These are phyloP conservation scores for Aspergillus persii DNA, from an alignment of 2,329 filamentous ascomycete genomes.

Conservation along the genomic window DNA sequence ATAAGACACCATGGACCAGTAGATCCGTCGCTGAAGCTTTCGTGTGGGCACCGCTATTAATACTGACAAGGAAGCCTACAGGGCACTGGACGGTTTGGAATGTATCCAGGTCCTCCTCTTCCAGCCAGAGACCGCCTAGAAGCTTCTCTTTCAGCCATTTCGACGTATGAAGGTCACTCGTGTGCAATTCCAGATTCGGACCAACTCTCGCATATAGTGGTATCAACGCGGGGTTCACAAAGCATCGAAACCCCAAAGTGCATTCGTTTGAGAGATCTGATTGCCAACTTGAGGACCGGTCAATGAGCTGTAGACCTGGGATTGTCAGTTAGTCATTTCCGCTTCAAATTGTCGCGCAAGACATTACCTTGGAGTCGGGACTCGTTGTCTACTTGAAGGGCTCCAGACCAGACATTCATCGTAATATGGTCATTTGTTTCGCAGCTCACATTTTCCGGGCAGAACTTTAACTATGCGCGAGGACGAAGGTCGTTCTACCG, in stretches of 20 bases:
- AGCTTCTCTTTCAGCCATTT: constrained; percentile 41
- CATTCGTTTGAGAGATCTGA: constrained; percentile 34
- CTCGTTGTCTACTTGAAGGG: constrained; percentile 27
- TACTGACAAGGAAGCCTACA: constrained; percentile 36
- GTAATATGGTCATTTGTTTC: constrained; percentile 11
- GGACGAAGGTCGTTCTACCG: neutral
- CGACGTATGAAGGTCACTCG: constrained; percentile 28
- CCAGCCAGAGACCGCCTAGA: constrained; percentile 33
- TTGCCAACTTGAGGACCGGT: constrained; percentile 32
- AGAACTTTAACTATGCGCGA: constrained; percentile 4
- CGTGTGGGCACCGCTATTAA: constrained; percentile 21
- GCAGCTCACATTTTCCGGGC: constrained; percentile 12
- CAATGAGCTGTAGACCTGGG: constrained; percentile 35
- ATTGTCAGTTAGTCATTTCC: neutral
- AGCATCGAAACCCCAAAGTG: constrained; percentile 32
- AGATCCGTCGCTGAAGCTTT: constrained; percentile 32
- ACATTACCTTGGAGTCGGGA: constrained; percentile 31
- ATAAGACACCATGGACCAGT: constrained; percentile 40
- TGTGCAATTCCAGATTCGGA: constrained; percentile 41
- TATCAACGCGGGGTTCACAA: constrained; percentile 41
- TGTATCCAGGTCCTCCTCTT: constrained; percentile 31
- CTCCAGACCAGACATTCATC: constrained; percentile 41
- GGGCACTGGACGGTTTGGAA: constrained; percentile 37
- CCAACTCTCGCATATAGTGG: constrained; percentile 41
- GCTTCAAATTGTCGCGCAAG: constrained; percentile 6